Base-by-base conservation (phyloP, 768 basidiomycete genomes). In the Phaffia australis region DNA sequence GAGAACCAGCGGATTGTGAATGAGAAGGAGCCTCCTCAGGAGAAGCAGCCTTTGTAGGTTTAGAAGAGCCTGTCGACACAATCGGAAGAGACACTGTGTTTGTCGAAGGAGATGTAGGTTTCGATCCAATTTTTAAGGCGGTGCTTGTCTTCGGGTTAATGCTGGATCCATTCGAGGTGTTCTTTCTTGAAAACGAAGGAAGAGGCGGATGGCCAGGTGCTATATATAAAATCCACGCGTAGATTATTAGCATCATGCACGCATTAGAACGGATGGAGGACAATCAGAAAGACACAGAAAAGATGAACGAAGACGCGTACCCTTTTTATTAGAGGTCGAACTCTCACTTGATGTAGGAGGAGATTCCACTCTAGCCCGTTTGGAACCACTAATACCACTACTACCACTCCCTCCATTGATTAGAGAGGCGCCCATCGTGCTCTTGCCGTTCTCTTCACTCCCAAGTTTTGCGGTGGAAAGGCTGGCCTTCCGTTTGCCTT, bases 401-500 rank as follows among this genome's bases (percentile, higher is more conserved):
- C 35, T 11, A 42, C 35, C 35, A 11, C 35, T 42, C 11, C 35
- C 35, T 42, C 35, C 35, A 42, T 42, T 42, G 11, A 4, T 42
- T 11, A 42, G 35, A 42, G 35, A 42, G 11, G 35, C 35, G 11
- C 35, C 35, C 35, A 42, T 11, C 35, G 35, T 42, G 35, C 35
- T 42, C 11, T 42, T 42, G 6, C 35, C 35, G 35, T 42, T 42
- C 35, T 42, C 35, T 11, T 42, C 35, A 42, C 35, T 11, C 11
- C 35, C 35, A 42, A 11, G 11, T 42, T 42, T 42, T 11, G 21
- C 46, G 4, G 46, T 4, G 1, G 29, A 49, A 14, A 25, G 25
- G 4, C 46, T 29, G 3, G 59, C 59, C 42, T 60, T 60, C 16
- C 59, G 59, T 25, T 60, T 60, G 46, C 59, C 59, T 49, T 60